phyloP scores from a whole-genome alignment of 257 asterid genomes.

The Nicotiana tomentosiformis region DNA sequence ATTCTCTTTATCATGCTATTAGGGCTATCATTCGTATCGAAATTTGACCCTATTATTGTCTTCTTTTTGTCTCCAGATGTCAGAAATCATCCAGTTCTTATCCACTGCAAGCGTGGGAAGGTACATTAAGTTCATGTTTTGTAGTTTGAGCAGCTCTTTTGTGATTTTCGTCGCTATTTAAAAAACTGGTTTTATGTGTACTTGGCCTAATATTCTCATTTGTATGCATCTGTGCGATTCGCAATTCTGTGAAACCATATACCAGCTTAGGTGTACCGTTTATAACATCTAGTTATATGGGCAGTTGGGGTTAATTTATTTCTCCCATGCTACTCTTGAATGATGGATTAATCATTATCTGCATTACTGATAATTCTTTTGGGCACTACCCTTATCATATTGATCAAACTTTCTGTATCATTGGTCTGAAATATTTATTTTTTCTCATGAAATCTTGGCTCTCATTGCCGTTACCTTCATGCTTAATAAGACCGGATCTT shows the following conservation, averaged over 20 bases:
- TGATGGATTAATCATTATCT: background rate
- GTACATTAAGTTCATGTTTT: conserved; percentile 4
- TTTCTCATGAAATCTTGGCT: background rate
- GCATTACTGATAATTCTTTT: background rate
- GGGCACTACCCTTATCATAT: background rate
- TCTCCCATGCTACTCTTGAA: background rate
- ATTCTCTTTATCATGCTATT: background rate
- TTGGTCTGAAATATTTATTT: background rate
- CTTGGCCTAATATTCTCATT: background rate
- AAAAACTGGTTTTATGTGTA: background rate
- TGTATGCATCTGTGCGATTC: background rate
- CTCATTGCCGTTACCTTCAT: background rate
- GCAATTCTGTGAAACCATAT: background rate
- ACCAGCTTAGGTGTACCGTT: background rate
- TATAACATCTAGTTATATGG: background rate
- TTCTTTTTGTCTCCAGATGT: conserved; percentile 24
- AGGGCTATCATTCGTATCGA: background rate
- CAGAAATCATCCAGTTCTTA: conserved; percentile 39
- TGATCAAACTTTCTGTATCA: background rate
- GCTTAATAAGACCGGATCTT: background rate
- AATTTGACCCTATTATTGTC: background rate
- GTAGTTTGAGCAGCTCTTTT: too few relatives aligned
- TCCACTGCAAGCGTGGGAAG: conserved; percentile 45
- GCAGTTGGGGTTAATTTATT: background rate
- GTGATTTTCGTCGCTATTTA: too few relatives aligned